Conservation (phyloP, 441 rosid species). For the Mallotus repandus region DNA sequence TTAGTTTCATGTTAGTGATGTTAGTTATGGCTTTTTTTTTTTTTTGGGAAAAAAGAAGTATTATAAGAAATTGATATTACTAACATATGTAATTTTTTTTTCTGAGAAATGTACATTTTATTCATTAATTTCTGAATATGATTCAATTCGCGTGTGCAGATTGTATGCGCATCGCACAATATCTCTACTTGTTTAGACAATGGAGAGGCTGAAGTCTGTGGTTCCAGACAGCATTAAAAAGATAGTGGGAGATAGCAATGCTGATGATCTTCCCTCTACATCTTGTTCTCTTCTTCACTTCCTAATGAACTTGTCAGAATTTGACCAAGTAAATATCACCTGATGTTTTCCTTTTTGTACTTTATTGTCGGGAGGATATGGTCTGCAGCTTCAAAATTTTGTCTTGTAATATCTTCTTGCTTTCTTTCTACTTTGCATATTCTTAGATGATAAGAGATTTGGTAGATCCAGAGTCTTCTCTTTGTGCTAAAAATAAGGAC, state of each 20-base stretch:
- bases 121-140: no score
- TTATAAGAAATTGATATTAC: no score
- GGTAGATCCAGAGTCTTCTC: conserved; percentile 38
- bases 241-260: conserved; percentile 36
- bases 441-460: conserved; percentile 36
- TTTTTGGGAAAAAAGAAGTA: no score
- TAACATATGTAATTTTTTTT: no score
- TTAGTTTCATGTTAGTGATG: no score
- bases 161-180: no score
- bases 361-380: background rate
- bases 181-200: background rate
- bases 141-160: no score
- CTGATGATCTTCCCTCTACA: conserved; percentile 41
- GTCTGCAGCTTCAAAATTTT: background rate
- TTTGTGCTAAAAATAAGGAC: conserved; percentile 55
- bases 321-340: conserved; percentile 43
- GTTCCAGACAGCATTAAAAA: conserved; percentile 47
- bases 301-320: conserved; percentile 44
- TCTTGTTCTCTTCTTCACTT: conserved; percentile 50
- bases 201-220: conserved; percentile 66
- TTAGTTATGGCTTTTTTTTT: no score
- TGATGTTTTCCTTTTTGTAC: conserved; percentile 7
- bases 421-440: background rate
- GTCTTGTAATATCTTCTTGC: background rate
- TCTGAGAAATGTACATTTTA: no score